Base-by-base conservation (phyloP, 2,329 filamentous ascomycete species). In the Volutella citrinella region DNA sequence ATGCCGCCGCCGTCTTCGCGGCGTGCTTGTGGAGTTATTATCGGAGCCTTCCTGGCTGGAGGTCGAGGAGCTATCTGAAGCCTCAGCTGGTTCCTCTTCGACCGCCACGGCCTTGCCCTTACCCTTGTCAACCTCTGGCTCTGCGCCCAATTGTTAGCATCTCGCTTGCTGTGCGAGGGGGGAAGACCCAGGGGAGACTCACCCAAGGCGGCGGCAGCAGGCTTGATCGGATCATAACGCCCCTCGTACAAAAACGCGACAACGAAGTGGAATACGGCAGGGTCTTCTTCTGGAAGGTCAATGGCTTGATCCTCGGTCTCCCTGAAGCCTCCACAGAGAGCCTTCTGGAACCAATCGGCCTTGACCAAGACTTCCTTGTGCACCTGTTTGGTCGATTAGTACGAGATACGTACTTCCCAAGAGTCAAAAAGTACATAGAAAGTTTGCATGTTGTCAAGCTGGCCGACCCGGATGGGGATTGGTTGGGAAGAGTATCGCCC, bases 241-340 rank as follows among this genome's bases (percentile, higher is more conserved):
- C 60, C 63, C 43, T 74, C 69, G 43, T 73, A 74, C 10, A 74
- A 52, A 31, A 65, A 74, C n/a, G 69, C 67, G 21, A 76, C 55
- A 25, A 75, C 51, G 41, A 73, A 72, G 37, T 71, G 68, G 40
- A 76, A 75, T 28, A 71, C 64, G 34, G 64, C 63, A 4, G 71
- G 68, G 42, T 73, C 63, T 39, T 75, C 71, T 37, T 74, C 70
- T 0, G 69, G 70, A 3, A 76, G 54, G 45, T 70, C 60, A 32
- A 76, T 64, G 11, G 62, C 60, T 40, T 72, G 68, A 12, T 64
- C 59, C 14, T 56, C 58, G 3, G 67, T 63, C 46, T 75, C 72
- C 31, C 48, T 60, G 43, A 73, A 75, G 17, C 58, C 55, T 21
- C 70, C 70, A 38, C 65, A 65, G 7, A 75, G 57, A 11, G 70